Percentiles rank a stretch among this genome's conserved stretches.
Conservation (phyloP, 2,329 filamentous ascomycete species). For the Beauveria bassiana region DNA sequence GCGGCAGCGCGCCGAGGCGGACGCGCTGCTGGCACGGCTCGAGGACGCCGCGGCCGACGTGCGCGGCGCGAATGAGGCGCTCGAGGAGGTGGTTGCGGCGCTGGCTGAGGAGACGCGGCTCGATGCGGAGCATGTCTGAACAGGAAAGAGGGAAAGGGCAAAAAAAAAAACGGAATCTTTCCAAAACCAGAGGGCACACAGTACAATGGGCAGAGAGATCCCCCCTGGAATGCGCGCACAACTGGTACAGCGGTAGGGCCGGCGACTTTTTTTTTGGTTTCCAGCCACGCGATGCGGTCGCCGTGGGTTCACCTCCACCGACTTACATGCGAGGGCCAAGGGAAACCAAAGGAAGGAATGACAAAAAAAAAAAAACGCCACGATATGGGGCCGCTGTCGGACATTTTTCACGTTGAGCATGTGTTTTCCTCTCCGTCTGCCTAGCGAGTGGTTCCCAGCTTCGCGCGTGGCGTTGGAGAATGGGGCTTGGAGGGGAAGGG, state of each 20-base stretch:
- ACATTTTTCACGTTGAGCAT: neutral
- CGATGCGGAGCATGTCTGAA: constrained; percentile 26
- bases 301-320: too few species aligned
- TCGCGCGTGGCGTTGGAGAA: neutral
- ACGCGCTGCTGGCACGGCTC: constrained; percentile 38
- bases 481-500: too few species aligned
- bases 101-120: constrained; percentile 42
- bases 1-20: constrained; percentile 48
- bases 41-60: constrained; percentile 48
- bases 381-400: neutral
- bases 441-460: neutral
- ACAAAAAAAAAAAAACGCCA: neutral
- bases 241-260: too few species aligned
- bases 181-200: too few species aligned
- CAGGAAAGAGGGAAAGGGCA: neutral
- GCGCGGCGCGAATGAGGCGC: constrained; percentile 41
- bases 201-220: too few species aligned
- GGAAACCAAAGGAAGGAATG: neutral
- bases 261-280: too few species aligned
- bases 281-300: too few species aligned
- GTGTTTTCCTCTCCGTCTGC: neutral
- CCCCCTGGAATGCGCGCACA: too few species aligned
- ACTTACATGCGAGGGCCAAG: neutral
- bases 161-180: neutral
- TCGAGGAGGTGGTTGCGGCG: constrained; percentile 39